Base-by-base conservation (phyloP, 108 stramenopile genomes). In the Cylindrotheca fusiformis region DNA sequence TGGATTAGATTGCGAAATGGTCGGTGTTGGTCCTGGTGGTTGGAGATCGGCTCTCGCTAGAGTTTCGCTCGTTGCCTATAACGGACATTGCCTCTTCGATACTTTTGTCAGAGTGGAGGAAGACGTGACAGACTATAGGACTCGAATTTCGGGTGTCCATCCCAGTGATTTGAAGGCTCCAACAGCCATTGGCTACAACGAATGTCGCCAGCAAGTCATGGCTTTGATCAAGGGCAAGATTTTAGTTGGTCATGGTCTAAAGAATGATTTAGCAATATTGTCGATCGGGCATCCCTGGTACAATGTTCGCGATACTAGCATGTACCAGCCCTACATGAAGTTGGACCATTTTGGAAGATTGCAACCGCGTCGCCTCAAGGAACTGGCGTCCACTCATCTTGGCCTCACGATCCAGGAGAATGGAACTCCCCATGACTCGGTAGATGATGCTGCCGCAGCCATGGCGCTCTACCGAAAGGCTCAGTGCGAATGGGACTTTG, bases 1-100 rank as follows among this genome's bases (percentile, higher is more conserved):
- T 24, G 93, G 80, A n/a, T 63, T 97, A 56, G 94, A 97, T 49
- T 94, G 93, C 44, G 95, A 97, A 50, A 78, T 96, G 95, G 97
- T 97, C 0, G 95, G 97, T 30, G 83, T 94, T 2, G 86, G 90
- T 22, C 63, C 71, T 1, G 52, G 58, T 32, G 81, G 86, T 26
- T 65, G 49, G 28, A 48, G 48, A 21, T 86, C 85, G 20, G 86
- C 71, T 22, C 59, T 95, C 48, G 94, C 94, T 19, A 80, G 89
- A 2, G 82, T 92, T 5, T 71, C 85, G 12, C 48, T 92, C 0
- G 75, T 88, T 21, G 73, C 87, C 47, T 88, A 76, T 56, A 58
- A 77, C 45, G 81, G 80, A 21, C 47, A 75, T 19, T 49, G 71
- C 17, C 19, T 91, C n/a, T 81, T 80, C 33, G 90, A 88, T 36